Conservation (phyloP, 2,329 filamentous ascomycete genomes). For the Lachnellula hyalina region DNA sequence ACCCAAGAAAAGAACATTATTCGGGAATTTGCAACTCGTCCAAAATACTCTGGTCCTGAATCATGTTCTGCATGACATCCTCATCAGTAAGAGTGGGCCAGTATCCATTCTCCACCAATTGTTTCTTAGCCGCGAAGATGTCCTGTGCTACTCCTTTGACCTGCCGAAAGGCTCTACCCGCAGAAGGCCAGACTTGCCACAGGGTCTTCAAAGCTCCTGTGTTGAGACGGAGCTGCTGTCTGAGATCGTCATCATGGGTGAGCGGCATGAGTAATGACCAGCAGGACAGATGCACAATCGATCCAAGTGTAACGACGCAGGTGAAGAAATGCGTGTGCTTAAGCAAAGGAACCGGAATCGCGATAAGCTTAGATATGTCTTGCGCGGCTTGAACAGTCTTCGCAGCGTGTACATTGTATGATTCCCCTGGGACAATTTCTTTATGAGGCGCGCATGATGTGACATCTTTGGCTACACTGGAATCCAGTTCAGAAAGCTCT, state of each 20-base stretch:
- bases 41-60: constrained; percentile 29
- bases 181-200: constrained; percentile 17
- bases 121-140: constrained; percentile 42
- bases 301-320: constrained; percentile 70
- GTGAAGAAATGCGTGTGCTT: constrained; percentile 79
- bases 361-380: constrained; percentile 68
- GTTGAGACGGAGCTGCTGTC: constrained; percentile 73
- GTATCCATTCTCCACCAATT: constrained; percentile 24
- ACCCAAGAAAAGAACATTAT: background rate
- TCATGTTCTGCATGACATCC: constrained; percentile 28
- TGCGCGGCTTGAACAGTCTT: constrained; percentile 76
- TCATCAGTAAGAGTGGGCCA: constrained; percentile 28
- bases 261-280: constrained; percentile 60
- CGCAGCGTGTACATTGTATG: constrained; percentile 53
- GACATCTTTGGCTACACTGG: constrained; percentile 8
- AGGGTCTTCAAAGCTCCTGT: constrained; percentile 32
- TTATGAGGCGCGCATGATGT: constrained; percentile 46
- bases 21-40: constrained; percentile 27
- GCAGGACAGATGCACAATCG: constrained; percentile 73
- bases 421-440: constrained; percentile 50
- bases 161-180: constrained; percentile 63
- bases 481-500: constrained; percentile 66
- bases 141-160: constrained; percentile 72
- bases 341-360: constrained; percentile 64
- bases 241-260: constrained; percentile 59